These are phyloP conservation scores for Cercophora samala DNA, from an alignment of 495 filamentous ascomycete genomes.

Conservation along the genomic window DNA sequence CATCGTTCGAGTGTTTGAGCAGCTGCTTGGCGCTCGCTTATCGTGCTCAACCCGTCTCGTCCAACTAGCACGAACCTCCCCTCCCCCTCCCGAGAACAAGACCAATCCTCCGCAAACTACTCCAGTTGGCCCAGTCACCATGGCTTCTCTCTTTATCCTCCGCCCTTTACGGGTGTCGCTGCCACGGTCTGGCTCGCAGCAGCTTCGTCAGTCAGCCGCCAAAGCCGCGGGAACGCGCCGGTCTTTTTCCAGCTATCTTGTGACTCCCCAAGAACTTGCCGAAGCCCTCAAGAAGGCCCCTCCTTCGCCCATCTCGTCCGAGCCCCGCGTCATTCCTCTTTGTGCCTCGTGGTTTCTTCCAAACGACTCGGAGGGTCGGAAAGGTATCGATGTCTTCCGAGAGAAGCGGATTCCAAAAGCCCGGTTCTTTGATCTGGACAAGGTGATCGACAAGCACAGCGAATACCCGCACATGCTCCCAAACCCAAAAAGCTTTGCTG, in stretches of 20 bases:
- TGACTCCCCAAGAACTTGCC: constrained; percentile 77
- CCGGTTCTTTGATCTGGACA: constrained; percentile 96
- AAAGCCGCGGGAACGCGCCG: constrained; percentile 28
- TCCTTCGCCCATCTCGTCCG: constrained; percentile 66
- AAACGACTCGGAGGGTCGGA: constrained; percentile 69
- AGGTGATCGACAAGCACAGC: constrained; percentile 77
- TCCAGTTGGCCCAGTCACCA: constrained; percentile 26
- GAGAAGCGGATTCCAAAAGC: constrained; percentile 76
- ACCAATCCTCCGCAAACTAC: not conserved
- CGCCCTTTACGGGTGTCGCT: constrained; percentile 39
- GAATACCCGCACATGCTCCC: constrained; percentile 98
- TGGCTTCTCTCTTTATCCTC: constrained; percentile 39
- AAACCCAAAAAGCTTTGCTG: constrained; percentile 69
- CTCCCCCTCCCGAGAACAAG: not conserved
- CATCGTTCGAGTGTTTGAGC: not conserved
- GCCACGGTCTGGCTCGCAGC: constrained; percentile 26
- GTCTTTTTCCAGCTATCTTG: constrained; percentile 72
- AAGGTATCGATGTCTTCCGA: constrained; percentile 71
- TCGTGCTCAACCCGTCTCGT: not conserved
- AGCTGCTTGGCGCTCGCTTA: constrained; percentile 5
- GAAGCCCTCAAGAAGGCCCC: constrained; percentile 75
- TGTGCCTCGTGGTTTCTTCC: constrained; percentile 96
- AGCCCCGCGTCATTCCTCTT: constrained; percentile 77
- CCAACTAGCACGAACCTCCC: not conserved
- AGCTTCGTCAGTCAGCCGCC: constrained; percentile 18